These are phyloP conservation scores for Parascedosporium putredinis DNA, from an alignment of 2,329 filamentous ascomycete genomes.

Conservation along the genomic window DNA sequence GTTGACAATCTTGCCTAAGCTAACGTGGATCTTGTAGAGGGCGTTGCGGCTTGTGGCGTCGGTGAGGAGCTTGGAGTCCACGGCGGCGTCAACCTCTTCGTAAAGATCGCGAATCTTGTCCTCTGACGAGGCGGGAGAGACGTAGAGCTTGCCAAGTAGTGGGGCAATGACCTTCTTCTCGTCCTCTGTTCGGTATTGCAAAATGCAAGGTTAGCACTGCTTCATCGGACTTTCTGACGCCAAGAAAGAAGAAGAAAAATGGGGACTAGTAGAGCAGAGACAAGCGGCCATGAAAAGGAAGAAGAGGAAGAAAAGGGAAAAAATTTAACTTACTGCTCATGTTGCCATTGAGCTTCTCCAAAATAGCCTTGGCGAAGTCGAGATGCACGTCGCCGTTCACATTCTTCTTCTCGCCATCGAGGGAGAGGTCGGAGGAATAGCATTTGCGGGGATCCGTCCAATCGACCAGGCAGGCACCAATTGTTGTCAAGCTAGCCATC, in stretches of 20 bases:
- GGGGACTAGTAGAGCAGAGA: too few species aligned
- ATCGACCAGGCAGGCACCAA: constrained; percentile 76
- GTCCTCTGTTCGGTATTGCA: constrained; percentile 50
- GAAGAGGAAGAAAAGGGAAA: neutral
- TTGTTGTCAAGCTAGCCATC: constrained; percentile 68
- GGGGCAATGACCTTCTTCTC: constrained; percentile 74
- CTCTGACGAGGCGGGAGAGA: constrained; percentile 56
- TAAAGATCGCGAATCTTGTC: constrained; percentile 48
- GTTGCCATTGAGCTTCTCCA: constrained; percentile 61
- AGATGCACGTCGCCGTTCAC: constrained; percentile 73
- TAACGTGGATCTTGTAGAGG: constrained; percentile 58
- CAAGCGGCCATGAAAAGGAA: too few species aligned
- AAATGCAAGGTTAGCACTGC: neutral
- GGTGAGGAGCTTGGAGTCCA: constrained; percentile 49
- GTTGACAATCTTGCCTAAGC: constrained; percentile 58
- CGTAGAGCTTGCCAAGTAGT: constrained; percentile 72
- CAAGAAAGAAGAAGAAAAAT: neutral
- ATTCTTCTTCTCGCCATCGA: constrained; percentile 49
- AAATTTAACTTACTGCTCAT: constrained; percentile 49
- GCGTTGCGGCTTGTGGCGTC: constrained; percentile 55
- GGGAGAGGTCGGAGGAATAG: constrained; percentile 38
- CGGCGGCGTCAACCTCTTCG: constrained; percentile 47
- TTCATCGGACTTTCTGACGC: neutral
- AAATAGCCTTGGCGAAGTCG: constrained; percentile 62
- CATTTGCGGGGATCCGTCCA: constrained; percentile 91